These are phyloP conservation scores for Mortierella sp. DNA, from an alignment of 371 early-diverging fungal species.

Conservation along the genomic window DNA sequence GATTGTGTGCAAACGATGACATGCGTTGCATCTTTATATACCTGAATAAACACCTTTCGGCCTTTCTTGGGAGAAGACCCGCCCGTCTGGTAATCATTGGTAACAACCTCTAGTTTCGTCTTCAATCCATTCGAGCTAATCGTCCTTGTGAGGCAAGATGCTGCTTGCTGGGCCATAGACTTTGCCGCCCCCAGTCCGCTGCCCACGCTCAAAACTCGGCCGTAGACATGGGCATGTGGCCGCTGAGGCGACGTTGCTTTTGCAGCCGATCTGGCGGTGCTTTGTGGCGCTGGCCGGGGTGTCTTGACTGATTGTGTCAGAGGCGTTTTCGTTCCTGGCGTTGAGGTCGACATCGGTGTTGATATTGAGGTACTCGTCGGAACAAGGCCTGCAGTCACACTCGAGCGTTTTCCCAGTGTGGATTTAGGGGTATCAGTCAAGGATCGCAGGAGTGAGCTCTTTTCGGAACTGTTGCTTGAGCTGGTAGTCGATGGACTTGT, in stretches of 20 bases:
- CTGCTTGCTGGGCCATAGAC: constrained; percentile 25
- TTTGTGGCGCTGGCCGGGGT: background rate
- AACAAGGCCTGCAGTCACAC: constrained; percentile 6
- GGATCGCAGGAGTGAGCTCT: constrained; percentile 1
- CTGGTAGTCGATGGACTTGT: background rate
- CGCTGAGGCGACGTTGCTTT: too few species aligned
- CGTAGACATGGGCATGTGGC: too few species aligned
- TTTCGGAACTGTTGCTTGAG: background rate
- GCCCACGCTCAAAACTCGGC: too few species aligned
- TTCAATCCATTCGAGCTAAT: constrained; percentile 29
- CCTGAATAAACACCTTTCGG: constrained; percentile 27
- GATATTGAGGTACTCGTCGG: constrained; percentile 8
- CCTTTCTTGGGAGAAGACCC: constrained; percentile 31
- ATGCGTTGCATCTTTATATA: constrained; percentile 5
- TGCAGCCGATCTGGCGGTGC: too few species aligned
- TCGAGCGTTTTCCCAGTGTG: constrained; percentile 31
- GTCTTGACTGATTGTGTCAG: background rate
- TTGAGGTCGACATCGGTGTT: constrained; percentile 4
- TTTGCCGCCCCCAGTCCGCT: constrained; percentile 16
- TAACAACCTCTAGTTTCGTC: constrained; percentile 44
- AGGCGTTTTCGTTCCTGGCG: background rate
- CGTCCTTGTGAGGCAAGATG: constrained; percentile 28
- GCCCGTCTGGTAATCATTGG: constrained; percentile 31
- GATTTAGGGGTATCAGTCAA: constrained; percentile 16
- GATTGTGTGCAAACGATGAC: too few species aligned